These are phyloP conservation scores for Linnemannia hyalina DNA, from an alignment of 192 early-diverging fungal species.

Conservation along the genomic window DNA sequence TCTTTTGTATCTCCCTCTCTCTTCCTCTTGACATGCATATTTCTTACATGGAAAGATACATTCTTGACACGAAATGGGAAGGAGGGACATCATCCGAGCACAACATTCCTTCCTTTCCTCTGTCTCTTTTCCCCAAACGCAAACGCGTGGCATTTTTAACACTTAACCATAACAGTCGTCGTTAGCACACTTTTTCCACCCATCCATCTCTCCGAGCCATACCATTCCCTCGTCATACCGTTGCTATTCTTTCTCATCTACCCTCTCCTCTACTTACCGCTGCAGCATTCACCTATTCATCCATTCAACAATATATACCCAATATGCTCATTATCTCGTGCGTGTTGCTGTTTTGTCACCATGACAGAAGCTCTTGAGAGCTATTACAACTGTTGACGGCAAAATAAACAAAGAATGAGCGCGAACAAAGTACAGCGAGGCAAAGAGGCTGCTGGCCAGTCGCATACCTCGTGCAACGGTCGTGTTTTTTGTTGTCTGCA, in stretches of 20 bases:
- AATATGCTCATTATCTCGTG: background rate
- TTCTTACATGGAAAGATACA: background rate
- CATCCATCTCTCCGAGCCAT: background rate
- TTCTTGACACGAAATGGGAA: background rate
- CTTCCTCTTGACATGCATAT: background rate
- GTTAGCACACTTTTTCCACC: background rate
- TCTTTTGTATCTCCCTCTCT: background rate
- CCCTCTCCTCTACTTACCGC: background rate
- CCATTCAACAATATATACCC: background rate
- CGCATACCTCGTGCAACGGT: background rate
- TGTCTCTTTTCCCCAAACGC: background rate
- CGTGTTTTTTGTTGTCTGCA: background rate
- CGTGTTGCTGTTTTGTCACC: background rate
- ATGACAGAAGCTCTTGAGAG: background rate
- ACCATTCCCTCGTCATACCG: background rate
- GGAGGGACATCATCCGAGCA: background rate
- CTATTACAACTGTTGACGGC: background rate
- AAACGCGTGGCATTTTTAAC: background rate
- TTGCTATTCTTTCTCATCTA: background rate
- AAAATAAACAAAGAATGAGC: slow-evolving; percentile 2
- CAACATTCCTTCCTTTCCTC: background rate
- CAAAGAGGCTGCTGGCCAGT: background rate
- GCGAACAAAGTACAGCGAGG: background rate
- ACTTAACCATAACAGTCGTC: background rate
- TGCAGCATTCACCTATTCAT: background rate